Conservation (phyloP, 2,329 filamentous ascomycete genomes). For the Aureobasidium sp. region DNA sequence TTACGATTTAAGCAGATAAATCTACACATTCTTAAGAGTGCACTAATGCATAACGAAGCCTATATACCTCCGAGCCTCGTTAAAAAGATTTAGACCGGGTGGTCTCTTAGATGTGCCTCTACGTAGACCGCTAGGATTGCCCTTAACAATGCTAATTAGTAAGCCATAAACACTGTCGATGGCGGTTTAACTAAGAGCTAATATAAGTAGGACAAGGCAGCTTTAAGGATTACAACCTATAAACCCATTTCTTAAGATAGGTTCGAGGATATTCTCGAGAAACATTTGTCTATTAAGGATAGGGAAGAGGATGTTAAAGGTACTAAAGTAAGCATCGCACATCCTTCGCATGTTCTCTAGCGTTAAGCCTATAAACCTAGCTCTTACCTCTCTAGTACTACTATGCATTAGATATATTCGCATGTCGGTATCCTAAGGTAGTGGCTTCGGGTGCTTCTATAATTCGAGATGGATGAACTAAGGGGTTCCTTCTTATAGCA, state of each 20-base stretch:
- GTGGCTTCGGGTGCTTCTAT: constrained; percentile 21
- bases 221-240: constrained; percentile 37
- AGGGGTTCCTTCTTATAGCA: constrained; percentile 30
- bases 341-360: constrained; percentile 44
- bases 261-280: constrained; percentile 37
- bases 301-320: constrained; percentile 50
- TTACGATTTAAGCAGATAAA: constrained; percentile 48
- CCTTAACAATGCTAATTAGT: constrained; percentile 37
- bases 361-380: constrained; percentile 31
- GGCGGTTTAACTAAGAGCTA: constrained; percentile 51
- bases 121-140: constrained; percentile 43
- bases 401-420: constrained; percentile 17
- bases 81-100: constrained; percentile 52
- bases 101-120: constrained; percentile 43
- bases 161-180: constrained; percentile 41
- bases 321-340: constrained; percentile 49
- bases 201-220: constrained; percentile 48
- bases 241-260: constrained; percentile 42
- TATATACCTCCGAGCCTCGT: constrained; percentile 52
- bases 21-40: constrained; percentile 51
- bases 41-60: constrained; percentile 49
- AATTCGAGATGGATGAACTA: constrained; percentile 31
- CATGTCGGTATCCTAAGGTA: constrained; percentile 23
- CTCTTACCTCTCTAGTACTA: constrained; percentile 15
- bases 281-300: constrained; percentile 51